Evolutionary conservation across 1,284 basidiomycete species (phyloP).

Genomic region (Ceratobasidium sp.): DNA sequence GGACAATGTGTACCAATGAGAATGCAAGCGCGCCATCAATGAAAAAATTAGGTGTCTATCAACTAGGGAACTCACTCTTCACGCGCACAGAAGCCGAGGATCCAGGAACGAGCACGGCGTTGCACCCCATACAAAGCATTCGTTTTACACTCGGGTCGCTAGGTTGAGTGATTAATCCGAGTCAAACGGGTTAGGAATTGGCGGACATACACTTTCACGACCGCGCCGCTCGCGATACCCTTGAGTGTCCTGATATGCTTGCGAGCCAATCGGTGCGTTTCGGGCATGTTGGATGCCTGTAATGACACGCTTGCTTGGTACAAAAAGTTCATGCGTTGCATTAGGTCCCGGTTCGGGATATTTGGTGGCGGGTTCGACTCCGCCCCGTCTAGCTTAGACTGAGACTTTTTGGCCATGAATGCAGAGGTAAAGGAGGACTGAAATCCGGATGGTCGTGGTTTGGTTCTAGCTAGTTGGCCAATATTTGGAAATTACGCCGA

Average conservation of each 20-base stretch:
- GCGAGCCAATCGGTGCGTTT: conserved; percentile 56
- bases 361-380: conserved; percentile 1
- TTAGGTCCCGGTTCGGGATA: conserved; percentile 69
- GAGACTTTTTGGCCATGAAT: conserved; percentile 33
- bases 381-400: conserved; percentile 7
- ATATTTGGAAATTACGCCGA: neutral
- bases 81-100: conserved; percentile 66
- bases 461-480: conserved; percentile 6
- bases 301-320: conserved; percentile 79
- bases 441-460: neutral
- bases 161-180: conserved; percentile 7
- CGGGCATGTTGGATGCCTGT: conserved; percentile 22
- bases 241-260: conserved; percentile 71
- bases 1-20: neutral
- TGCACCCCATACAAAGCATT: conserved; percentile 72
- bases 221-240: conserved; percentile 71
- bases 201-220: conserved; percentile 68
- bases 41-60: neutral
- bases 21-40: neutral
- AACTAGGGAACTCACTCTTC: conserved; percentile 57
- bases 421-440: neutral
- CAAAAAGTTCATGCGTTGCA: conserved; percentile 82
- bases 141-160: conserved; percentile 83
- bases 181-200: neutral
- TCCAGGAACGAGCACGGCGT: conserved; percentile 69